Percentiles rank a stretch among this genome's conserved stretches.
These are phyloP conservation scores for Aspergillus coremiiformis DNA, from an alignment of 495 filamentous ascomycete genomes.

Conservation along the genomic window DNA sequence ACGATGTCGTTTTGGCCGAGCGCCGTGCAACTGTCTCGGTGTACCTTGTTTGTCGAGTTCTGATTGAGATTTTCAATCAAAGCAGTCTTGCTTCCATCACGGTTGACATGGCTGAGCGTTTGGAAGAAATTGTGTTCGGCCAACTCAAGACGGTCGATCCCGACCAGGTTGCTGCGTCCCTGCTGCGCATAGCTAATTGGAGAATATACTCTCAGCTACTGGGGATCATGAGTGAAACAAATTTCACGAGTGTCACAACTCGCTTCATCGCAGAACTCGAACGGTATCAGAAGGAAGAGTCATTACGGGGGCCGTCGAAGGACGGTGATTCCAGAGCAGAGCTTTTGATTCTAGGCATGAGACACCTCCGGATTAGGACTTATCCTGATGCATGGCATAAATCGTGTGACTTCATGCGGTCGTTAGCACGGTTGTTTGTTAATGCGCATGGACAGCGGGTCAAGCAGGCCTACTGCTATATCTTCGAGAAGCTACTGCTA, in stretches of 20 bases:
- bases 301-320: conserved; percentile 53
- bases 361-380: conserved; percentile 66
- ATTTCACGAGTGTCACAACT: conserved; percentile 75
- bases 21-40: conserved; percentile 86
- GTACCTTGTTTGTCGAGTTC: conserved; percentile 86
- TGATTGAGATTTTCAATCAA: conserved; percentile 90
- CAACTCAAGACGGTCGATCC: conserved; percentile 84
- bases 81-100: conserved; percentile 76
- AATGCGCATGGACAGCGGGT: conserved; percentile 77
- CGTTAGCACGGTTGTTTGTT: conserved; percentile 71
- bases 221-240: conserved; percentile 88
- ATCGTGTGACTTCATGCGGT: conserved; percentile 80
- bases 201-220: conserved; percentile 83
- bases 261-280: conserved; percentile 77
- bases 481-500: conserved; percentile 80
- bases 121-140: conserved; percentile 91
- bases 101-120: conserved; percentile 76
- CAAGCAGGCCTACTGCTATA: conserved; percentile 89
- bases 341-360: conserved; percentile 83
- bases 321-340: conserved; percentile 76
- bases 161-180: conserved; percentile 68
- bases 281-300: conserved; percentile 62
- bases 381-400: conserved; percentile 71
- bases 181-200: conserved; percentile 88
- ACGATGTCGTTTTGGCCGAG: conserved; percentile 68